Base-by-base conservation (phyloP, 805 yeast genomes). In the Geotrichum ghanense region DNA sequence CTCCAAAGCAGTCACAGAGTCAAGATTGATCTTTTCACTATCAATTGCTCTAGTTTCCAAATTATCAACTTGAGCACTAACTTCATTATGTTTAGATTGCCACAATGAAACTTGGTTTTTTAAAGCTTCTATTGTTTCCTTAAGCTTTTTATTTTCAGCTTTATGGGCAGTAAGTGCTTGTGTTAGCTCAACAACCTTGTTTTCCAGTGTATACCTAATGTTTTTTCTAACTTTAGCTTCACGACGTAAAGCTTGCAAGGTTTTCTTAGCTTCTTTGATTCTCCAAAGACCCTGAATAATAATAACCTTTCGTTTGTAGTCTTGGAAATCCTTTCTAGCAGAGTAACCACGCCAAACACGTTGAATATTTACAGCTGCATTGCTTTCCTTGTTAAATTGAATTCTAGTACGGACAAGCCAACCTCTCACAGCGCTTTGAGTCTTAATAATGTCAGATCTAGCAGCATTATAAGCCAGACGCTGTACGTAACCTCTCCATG, bases 121-220 rank as follows among this genome's bases (percentile, higher is more conserved):
- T 41, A 58, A 49, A 42, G 53, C 50, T 19, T 75, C 73, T 44
- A 89, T 75, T 56, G 83, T 83, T 12, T 67, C 65, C 50, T 76
- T 72, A 59, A 90, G 71, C 51, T 73, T 75, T 68, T 81, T 82
- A 65, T 89, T 89, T 55, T 87, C 96, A 53, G 78, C 83, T 22
- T 83, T 81, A 62, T 86, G 84, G 34, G 79, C 67, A 0, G 95
- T 78, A 50, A 90, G 71, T 9, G 82, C 75, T 59, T 90, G 94
- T 3, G 97, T 90, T 55, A 92, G 76, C 65, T 89, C 95, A 53
- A 92, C 89, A n/a, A 94, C 97, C 72, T 94, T 92, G 67, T 90
- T 92, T 65, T 92, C 99, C 58, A 94, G 74, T 62, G 83, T 79
- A 67, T 87, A 92, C 57, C 95, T 87, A 35, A 86, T 95, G 63